These are phyloP conservation scores for Penicillium salamii DNA, from an alignment of 495 filamentous ascomycete genomes.

Conservation along the genomic window DNA sequence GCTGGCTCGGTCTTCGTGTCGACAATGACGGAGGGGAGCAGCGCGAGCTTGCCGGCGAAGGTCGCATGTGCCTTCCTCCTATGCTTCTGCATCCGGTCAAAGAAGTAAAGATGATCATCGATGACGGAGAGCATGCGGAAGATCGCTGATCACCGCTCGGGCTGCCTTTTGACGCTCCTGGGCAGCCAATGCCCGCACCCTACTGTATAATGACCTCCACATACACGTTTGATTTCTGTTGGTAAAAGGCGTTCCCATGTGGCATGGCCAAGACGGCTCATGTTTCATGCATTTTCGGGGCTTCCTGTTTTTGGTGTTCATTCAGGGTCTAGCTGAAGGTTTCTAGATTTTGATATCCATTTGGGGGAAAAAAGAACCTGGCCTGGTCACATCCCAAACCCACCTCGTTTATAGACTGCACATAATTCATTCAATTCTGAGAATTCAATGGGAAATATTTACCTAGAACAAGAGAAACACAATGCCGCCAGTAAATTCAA, in stretches of 20 bases:
- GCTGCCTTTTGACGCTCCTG: background rate
- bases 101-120: slow-evolving; percentile 73
- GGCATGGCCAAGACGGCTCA: background rate
- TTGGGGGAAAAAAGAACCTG: background rate
- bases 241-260: slow-evolving; percentile 5
- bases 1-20: slow-evolving; percentile 83
- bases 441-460: background rate
- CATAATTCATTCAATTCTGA: background rate
- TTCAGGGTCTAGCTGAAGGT: background rate
- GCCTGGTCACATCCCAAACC: background rate
- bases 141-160: slow-evolving; percentile 14
- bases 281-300: slow-evolving; percentile 3
- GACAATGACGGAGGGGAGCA: slow-evolving; percentile 85
- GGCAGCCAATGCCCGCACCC: background rate
- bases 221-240: slow-evolving; percentile 7
- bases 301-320: background rate
- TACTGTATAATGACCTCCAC: slow-evolving; percentile 8
- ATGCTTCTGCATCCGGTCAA: slow-evolving; percentile 95
- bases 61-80: slow-evolving; percentile 88
- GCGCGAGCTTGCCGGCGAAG: slow-evolving; percentile 72
- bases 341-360: slow-evolving; percentile 2
- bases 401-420: slow-evolving; percentile 2
- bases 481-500: background rate
- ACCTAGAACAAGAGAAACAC: background rate
- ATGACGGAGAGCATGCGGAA: slow-evolving; percentile 39